Evolutionary conservation across 768 basidiomycete genomes (phyloP).

Genomic region (Tylopilus sp.): DNA sequence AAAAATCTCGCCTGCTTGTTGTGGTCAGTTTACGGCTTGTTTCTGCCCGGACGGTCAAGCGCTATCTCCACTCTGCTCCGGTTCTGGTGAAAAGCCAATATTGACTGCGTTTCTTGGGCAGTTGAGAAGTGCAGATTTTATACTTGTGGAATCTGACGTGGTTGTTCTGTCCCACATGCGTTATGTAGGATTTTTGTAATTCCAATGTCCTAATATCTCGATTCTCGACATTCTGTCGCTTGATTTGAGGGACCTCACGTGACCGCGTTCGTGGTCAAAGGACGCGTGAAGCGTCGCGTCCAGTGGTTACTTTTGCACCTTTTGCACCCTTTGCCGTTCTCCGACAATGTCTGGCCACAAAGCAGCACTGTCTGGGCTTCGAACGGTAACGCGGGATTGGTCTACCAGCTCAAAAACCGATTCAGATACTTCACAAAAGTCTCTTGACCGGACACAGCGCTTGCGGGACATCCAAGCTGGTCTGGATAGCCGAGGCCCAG

Average conservation of each 20-base stretch:
- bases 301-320: neutral
- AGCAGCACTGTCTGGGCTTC: constrained; percentile 53
- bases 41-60: constrained; percentile 75
- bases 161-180: constrained; percentile 33
- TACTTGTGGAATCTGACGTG: constrained; percentile 29
- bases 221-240: too few species aligned
- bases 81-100: constrained; percentile 81
- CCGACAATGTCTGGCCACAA: constrained; percentile 32
- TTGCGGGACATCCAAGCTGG: constrained; percentile 60
- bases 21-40: constrained; percentile 43
- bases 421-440: constrained; percentile 19
- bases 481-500: constrained; percentile 39
- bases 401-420: constrained; percentile 42
- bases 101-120: constrained; percentile 43
- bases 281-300: neutral
- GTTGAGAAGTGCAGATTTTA: constrained; percentile 40
- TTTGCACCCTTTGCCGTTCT: neutral
- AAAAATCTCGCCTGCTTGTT: constrained; percentile 10
- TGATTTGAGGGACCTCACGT: constrained; percentile 6
- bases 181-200: neutral
- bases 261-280: constrained; percentile 14
- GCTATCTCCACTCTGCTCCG: constrained; percentile 61
- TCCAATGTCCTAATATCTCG: neutral
- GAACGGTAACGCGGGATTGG: constrained; percentile 61
- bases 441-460: constrained; percentile 35